A percentile compares a stretch with the other conserved stretches of the same genome.
phyloP scores from a whole-genome alignment of 75 land plant genomes.

The Pinus taeda region DNA sequence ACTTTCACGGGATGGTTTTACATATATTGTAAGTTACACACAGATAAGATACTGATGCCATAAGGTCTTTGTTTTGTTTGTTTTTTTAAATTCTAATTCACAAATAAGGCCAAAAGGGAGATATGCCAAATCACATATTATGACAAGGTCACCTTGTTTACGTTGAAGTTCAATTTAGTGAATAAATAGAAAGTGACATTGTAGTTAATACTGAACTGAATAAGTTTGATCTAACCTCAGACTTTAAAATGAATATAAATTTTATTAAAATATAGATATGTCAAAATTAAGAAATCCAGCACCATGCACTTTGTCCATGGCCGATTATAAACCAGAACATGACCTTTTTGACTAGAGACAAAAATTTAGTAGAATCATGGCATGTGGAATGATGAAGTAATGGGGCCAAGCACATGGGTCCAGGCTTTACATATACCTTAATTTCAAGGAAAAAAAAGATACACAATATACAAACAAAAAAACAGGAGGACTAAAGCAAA shows the following conservation, averaged over 20 bases:
- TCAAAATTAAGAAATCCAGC: background rate
- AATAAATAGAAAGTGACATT: background rate
- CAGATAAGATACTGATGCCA: too few relatives aligned
- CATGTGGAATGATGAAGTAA: background rate
- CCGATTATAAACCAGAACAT: background rate
- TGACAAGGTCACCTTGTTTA: background rate
- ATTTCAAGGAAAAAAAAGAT: too few relatives aligned
- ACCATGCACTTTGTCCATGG: background rate
- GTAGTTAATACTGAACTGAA: background rate
- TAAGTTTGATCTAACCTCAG: background rate
- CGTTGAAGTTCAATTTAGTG: background rate
- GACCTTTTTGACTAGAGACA: background rate
- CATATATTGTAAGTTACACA: too few relatives aligned
- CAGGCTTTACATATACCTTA: background rate
- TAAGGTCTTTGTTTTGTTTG: too few relatives aligned
- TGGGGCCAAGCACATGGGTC: constrained; percentile 9
- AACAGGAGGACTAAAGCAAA: too few relatives aligned
- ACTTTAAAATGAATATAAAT: background rate
- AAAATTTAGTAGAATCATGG: background rate
- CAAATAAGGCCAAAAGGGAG: too few relatives aligned
- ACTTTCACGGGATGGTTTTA: too few relatives aligned
- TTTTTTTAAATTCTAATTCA: too few relatives aligned
- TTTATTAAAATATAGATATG: background rate
- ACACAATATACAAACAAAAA: too few relatives aligned
- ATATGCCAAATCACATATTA: background rate